A percentile compares a stretch with the other conserved stretches of the same genome.
These are phyloP conservation scores for Corylus americana DNA, from an alignment of 306 rosid genomes.

Conservation along the genomic window DNA sequence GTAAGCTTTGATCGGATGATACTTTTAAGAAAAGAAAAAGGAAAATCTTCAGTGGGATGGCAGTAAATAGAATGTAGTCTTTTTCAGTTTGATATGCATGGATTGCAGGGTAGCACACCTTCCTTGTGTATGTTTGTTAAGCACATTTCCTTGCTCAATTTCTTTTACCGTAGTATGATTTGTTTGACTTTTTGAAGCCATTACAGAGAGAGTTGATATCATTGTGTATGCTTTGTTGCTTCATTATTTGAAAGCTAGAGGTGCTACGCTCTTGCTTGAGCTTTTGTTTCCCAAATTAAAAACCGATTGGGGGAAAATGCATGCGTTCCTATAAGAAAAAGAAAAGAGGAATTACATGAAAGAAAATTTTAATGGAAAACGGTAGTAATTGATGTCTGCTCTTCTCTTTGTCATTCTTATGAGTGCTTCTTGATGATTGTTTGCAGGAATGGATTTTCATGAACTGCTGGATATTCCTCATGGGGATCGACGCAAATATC, in stretches of 20 bases:
- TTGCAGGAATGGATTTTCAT: constrained; percentile 60
- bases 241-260: background rate
- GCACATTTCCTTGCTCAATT: background rate
- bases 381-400: background rate
- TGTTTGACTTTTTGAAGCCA: background rate
- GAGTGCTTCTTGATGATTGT: background rate
- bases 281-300: background rate
- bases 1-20: constrained; percentile 3
- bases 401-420: background rate
- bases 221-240: background rate
- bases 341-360: background rate
- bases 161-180: background rate
- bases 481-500: constrained; percentile 66
- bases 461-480: constrained; percentile 66
- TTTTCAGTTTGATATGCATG: background rate
- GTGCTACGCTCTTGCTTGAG: background rate
- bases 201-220: background rate
- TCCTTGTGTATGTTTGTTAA: background rate
- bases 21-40: background rate
- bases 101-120: background rate
- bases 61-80: background rate
- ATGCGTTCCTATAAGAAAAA: too few relatives aligned
- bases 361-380: background rate
- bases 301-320: background rate
- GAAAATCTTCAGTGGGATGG: background rate